Base-by-base conservation (phyloP, 2,329 filamentous ascomycete genomes). In the Calonectria montana region DNA sequence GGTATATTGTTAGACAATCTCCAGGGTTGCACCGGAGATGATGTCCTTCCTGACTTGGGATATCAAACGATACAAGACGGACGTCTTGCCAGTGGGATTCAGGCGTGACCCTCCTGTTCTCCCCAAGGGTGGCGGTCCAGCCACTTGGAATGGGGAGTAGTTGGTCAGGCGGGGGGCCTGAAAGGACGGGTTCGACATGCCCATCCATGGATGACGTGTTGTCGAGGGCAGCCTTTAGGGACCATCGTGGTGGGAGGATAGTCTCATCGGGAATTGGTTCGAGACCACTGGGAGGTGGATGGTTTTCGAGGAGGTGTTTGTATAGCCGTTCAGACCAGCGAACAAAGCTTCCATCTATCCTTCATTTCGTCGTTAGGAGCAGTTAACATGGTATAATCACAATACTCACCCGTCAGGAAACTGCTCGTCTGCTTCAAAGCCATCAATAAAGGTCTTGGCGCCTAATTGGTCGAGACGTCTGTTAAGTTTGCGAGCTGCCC, bases 391-490 rank as follows among this genome's bases (percentile, higher is more conserved):
- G 9, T 9, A 15, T 4, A 29, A 37, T 2, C 5, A 2, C 27
- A 31, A 13, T n/a, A 85, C 89, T 76, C 85, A 97, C 92, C 96
- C 96, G 84, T 98, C 96, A 29, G 94, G 91, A 86, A 98, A 95
- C 81, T 97, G 94, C 78, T 98, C 96, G 80, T 99, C 97, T 25
- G 93, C 95, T 83, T 99, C 97, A 15, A 94, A 97, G 43, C 92
- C 88, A 47, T 93, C 91, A 78, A 94, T 93, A 73, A 97, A 90
- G 59, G 94, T 90, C 48, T 88, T 88, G 3, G 94, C 97, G 1
- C 96, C 96, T 0, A 99, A 89, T 81, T 98, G 95, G 43, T 92
- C 83, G 39, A 99, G 86, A 18, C 97, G 91, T 77, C 95, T 96
- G 78, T 95, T 91, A 55, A 99, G 87, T 83, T 98, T 97, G 62